These are phyloP conservation scores for Phlebiopsis gigantea DNA, from an alignment of 768 basidiomycete genomes.

Conservation along the genomic window DNA sequence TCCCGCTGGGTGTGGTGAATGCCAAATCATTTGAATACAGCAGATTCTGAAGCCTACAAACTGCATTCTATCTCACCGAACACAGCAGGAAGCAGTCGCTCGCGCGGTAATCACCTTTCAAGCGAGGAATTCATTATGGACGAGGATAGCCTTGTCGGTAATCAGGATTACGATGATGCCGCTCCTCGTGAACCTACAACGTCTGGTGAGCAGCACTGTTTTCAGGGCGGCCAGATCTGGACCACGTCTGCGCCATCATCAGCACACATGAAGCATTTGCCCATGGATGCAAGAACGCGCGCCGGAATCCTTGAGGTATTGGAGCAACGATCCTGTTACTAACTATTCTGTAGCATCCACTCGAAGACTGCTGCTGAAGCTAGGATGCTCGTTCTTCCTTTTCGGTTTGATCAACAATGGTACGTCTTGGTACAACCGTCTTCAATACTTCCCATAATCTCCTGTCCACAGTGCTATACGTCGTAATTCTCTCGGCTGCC, in stretches of 20 bases:
- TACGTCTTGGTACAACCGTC: conserved; percentile 22
- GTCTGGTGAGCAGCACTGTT: background rate
- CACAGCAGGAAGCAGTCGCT: background rate
- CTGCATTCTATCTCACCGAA: background rate
- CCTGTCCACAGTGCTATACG: conserved; percentile 68
- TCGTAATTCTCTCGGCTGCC: conserved; percentile 94
- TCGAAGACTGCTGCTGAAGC: conserved; percentile 25
- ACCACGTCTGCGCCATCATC: background rate
- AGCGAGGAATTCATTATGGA: background rate
- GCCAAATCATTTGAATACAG: too few relatives aligned
- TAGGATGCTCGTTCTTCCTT: conserved; percentile 72
- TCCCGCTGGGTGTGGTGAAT: too few relatives aligned
- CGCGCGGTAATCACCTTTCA: background rate
- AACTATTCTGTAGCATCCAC: conserved; percentile 5
- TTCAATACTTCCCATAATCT: background rate
- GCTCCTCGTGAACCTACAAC: background rate
- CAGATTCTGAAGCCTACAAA: background rate
- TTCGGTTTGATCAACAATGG: conserved; percentile 94
- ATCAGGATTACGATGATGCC: background rate
- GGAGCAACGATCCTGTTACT: background rate
- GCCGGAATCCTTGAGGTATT: background rate
- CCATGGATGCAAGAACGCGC: background rate
- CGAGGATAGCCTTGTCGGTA: background rate
- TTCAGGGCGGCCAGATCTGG: background rate
- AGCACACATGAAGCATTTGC: background rate